phyloP scores from a whole-genome alignment of 371 early-diverging fungal genomes.

The Rhizopus sp. region DNA sequence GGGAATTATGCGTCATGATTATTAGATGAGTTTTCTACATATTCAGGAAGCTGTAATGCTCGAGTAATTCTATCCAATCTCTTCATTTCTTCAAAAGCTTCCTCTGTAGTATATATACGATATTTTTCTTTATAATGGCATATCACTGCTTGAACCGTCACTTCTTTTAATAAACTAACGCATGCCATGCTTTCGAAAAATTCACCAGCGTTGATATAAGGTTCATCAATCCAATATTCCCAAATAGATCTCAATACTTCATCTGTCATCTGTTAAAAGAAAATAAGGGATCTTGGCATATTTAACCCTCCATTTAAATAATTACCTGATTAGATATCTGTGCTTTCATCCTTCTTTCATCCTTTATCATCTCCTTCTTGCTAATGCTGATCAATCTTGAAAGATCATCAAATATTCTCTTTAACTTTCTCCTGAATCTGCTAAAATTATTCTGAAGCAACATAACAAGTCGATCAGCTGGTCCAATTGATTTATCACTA shows the following conservation, averaged over 20 bases:
- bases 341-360: constrained; percentile 1
- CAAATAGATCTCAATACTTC: constrained; percentile 26
- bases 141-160: constrained; percentile 26
- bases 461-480: constrained; percentile 8
- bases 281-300: neutral
- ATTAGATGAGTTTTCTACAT: neutral
- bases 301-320: neutral
- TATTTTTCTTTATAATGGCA: constrained; percentile 13
- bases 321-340: constrained; percentile 8
- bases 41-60: constrained; percentile 14
- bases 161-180: constrained; percentile 22
- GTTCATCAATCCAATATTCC: constrained; percentile 38
- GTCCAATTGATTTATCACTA: constrained; percentile 6
- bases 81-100: constrained; percentile 11
- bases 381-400: constrained; percentile 3
- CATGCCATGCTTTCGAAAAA: constrained; percentile 31
- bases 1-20: neutral
- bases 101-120: constrained; percentile 1
- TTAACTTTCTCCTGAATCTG: constrained; percentile 19
- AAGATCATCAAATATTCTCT: constrained; percentile 6
- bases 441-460: constrained; percentile 20
- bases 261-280: constrained; percentile 17
- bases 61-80: constrained; percentile 16
- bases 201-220: constrained; percentile 26
- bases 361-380: constrained; percentile 2